Evolutionary conservation across 2,329 filamentous ascomycete genomes (phyloP), one percentile per base, ranked within the genome.

Genomic region (Trichocomaceae sp.): DNA sequence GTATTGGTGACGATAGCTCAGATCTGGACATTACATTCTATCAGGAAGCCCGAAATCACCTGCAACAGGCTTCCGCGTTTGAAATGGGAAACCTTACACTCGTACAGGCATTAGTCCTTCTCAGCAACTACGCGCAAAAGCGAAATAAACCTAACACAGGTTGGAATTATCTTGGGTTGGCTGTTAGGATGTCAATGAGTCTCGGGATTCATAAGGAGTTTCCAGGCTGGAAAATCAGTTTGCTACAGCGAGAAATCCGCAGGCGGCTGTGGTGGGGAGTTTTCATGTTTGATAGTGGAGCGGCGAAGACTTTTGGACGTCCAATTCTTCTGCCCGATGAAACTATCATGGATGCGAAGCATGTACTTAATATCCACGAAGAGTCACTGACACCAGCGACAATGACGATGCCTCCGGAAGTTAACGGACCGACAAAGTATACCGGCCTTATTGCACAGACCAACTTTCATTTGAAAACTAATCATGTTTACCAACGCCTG

Each of bases 151-250:
- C 77, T 2, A 79, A 79, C 58, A 75, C 70, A 7, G 76, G 75
- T 8, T 79, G 75, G 66, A 78, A 76, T 48, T 77, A 76, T 57
- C 62, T 77, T 7, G 77, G 77, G 1, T 60, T 79, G 15, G 75
- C 75, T n/a, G 68, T 76, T 20, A 66, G 75, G 46, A 77, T 78
- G 72, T 75, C 77, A 1, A 75, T 78, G 66, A 75, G 75, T 35
- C 62, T 79, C 13, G 76, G 76, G 1, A 65, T 79, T n/a, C 76
- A 79, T 57, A 77, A 77, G 56, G 76, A 78, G 56, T 77, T 79
- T 54, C 71, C 69, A 15, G 69, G 71, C 9, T 76, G 74, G 73
- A 69, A 76, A 35, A 75, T 75, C 42, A 70, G 70, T 41, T 69
- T 75, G 4, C 62, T 74, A 2, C 70, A 73, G 55, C 65, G 69